Evolutionary conservation across 805 yeast species (phyloP), one percentile per base, ranked within the genome.

Genomic region (Candida boleticola): DNA sequence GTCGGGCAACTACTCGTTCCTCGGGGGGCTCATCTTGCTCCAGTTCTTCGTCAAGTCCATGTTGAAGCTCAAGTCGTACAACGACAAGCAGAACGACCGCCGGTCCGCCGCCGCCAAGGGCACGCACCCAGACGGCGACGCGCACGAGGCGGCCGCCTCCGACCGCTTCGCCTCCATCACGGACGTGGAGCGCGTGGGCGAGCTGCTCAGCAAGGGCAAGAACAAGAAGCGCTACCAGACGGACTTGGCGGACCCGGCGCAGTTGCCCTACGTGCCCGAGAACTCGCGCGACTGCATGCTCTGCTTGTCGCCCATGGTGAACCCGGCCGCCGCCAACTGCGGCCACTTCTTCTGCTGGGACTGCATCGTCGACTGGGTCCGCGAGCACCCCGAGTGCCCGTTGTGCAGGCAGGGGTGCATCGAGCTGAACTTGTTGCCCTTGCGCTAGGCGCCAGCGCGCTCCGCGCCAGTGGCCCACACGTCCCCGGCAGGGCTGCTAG

Each of bases 341-440:
- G 99, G 98, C 0, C 99, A 92, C 60, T 44, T 88, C 13, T 92
- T 87, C 60, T 92, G 99, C 63, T 92, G 98, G 97, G 72, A 70
- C 5, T 92, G 98, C 59, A 80, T 89, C 3, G 73, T 81, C 5
- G 95, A 86, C 52, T 92, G 98, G 98, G 79, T 89, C 44, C 72
- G 88, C 47, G 96, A 89, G 50, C 74, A 76, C 40, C 83, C 89
- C 0, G 97, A 89, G 55, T 92, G 99, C 58, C 98, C 99, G 0
- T 67, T 93, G 21, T 93, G 98, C 57, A 64, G 98, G 41, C 93
- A 84, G 49, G 73, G 68, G 19, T 75, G 88, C 39, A 64, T 72
- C 22, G 83, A 76, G 51, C 83, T 82, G 58, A 77, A 80, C 47
- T 56, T 88, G 39, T 64, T 88, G 32, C 82, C 87, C 0, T 57